A percentile compares a stretch with the other conserved stretches of the same genome.
Conservation (phyloP, 192 early-diverging fungal species). For the Backusella australiensis region DNA sequence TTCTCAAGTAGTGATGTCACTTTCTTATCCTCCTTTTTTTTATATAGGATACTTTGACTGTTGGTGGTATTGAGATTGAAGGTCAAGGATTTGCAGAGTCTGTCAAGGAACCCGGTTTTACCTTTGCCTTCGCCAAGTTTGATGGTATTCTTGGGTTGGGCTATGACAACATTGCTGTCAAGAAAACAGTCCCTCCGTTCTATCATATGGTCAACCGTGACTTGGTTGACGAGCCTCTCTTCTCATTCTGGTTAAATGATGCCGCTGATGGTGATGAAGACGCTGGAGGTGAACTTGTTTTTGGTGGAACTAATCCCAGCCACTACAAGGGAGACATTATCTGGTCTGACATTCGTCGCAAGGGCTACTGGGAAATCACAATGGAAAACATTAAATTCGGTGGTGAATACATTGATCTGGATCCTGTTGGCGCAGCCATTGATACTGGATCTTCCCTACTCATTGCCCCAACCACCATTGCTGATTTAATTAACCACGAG, state of each 20-base stretch:
- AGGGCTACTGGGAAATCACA: slow-evolving; percentile 98
- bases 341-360: slow-evolving; percentile 86
- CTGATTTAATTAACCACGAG: slow-evolving; percentile 85
- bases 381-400: slow-evolving; percentile 78
- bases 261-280: slow-evolving; percentile 53
- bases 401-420: slow-evolving; percentile 67
- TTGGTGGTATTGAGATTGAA: slow-evolving; percentile 73
- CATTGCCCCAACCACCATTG: slow-evolving; percentile 71
- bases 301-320: slow-evolving; percentile 81
- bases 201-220: slow-evolving; percentile 85
- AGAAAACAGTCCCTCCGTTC: slow-evolving; percentile 91
- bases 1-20: background rate
- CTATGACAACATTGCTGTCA: slow-evolving; percentile 88
- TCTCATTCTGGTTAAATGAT: slow-evolving; percentile 87
- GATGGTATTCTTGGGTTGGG: slow-evolving; percentile 96
- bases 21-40: slow-evolving; percentile 4
- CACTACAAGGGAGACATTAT: slow-evolving; percentile 70
- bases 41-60: slow-evolving; percentile 62
- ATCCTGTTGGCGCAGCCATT: slow-evolving; percentile 76
- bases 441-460: slow-evolving; percentile 92
- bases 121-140: slow-evolving; percentile 93
- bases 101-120: slow-evolving; percentile 92
- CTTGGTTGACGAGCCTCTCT: slow-evolving; percentile 82
- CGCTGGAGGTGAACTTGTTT: slow-evolving; percentile 81
- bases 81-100: slow-evolving; percentile 92